Base-by-base conservation (phyloP, 306 rosid genomes). In the Fragaria nilgerrensis region DNA sequence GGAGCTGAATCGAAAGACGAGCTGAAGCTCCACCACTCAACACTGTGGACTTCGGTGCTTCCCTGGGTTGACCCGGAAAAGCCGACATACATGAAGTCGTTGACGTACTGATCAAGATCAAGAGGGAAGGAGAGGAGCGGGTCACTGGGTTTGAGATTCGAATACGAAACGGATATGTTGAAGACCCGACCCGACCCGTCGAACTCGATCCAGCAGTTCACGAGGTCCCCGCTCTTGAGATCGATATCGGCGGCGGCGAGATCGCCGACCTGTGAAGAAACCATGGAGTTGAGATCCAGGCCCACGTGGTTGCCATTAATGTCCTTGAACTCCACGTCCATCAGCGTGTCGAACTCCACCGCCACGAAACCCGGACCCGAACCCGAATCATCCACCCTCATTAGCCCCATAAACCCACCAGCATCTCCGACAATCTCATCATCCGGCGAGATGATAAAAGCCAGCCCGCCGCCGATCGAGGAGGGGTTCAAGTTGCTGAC, bases 41-140 rank as follows among this genome's bases (percentile, higher is more conserved):
- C 66, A 43, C 86, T 87, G 82, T 95, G 99, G 56, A 78, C 76
- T 87, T 95, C 99, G 0, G 99, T 95, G 79, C 99, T 95, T 15
- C 98, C 98, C 69, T 95, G 99, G 6, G 99, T 95, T 13, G 99
- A 92, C 59, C 89, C 99, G 55, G 99, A 92, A 72, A 95, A 95
- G 20, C 99, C 99, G 69, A 95, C 99, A 39, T 89, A 95, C 98
- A 92, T 92, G 39, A 95, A 92, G 68, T 95, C 99, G 68, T 78
- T 84, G 50, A 92, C 86, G 53, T 78, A 92, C 85, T 61, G 86
- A 74, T 83, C 94, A 55, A 84, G 91, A 62, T 95, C 98, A 23
- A 95, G 88, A 75, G 32, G 78, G 82, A 82, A 73, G 2, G 93
- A 78, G 78, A 95, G 74, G 19, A 95, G 74, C 14, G 99, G 98